Evolutionary conservation across 2,329 filamentous ascomycete species (phyloP).

Genomic region (Septoria petroselini): DNA sequence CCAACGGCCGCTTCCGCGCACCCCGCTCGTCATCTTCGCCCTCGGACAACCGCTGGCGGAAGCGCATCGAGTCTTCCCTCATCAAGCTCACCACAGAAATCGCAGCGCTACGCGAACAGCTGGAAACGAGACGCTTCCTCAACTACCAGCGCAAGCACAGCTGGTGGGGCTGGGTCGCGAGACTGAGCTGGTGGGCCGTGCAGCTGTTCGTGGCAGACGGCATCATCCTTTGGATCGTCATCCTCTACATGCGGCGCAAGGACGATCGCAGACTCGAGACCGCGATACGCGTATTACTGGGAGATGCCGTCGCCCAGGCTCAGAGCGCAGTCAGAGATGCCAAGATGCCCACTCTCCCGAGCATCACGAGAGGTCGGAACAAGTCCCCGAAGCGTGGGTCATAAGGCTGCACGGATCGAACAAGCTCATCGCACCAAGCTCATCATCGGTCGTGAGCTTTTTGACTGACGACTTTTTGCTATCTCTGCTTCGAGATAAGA

Average conservation of each 20-base stretch:
- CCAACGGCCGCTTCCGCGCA: constrained; percentile 17
- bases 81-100: constrained; percentile 90
- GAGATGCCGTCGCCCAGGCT: constrained; percentile 43
- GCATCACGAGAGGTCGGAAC: constrained; percentile 18
- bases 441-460: no score
- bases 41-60: constrained; percentile 65
- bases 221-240: constrained; percentile 60
- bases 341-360: constrained; percentile 35
- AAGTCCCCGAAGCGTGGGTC: constrained; percentile 14
- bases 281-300: constrained; percentile 63
- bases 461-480: no score
- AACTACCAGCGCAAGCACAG: constrained; percentile 63
- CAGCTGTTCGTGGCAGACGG: constrained; percentile 75
- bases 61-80: constrained; percentile 77
- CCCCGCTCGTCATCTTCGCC: constrained; percentile 16
- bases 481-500: no score
- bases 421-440: no score
- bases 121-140: constrained; percentile 72
- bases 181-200: constrained; percentile 64
- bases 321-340: constrained; percentile 36
- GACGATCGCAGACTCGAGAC: constrained; percentile 71
- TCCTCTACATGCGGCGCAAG: constrained; percentile 69
- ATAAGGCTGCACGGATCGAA: no score
- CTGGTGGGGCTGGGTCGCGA: constrained; percentile 66
- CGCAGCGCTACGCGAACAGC: constrained; percentile 85